Base-by-base conservation (phyloP, 257 asterid genomes). In the Mentha longifolia region DNA sequence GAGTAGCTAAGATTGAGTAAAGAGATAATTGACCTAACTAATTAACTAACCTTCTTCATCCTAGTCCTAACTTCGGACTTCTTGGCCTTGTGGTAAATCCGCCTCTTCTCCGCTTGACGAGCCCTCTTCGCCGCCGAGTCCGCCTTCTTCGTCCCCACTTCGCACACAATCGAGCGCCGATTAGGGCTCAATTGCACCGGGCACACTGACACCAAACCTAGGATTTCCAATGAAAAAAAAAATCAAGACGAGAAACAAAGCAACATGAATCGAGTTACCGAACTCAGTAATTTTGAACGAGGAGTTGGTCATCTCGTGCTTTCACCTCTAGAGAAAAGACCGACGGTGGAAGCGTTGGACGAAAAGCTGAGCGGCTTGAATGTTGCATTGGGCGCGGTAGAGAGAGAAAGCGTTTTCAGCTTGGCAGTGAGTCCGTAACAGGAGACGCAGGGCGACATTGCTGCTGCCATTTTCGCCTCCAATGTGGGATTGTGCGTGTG, bases 101-200 rank as follows among this genome's bases (percentile, higher is more conserved):
- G 80, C 80, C 97, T 89, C 89, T 95, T 95, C 90, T 95, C 98
- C 8, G 98, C 84, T 72, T 91, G 99, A 3, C 98, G 96, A 72
- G 95, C 97, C 81, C 99, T 88, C 84, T 95, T 95, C 16, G 97
- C 98, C 7, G 99, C 98, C 30, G 97, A 89, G 75, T 95, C 99
- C 2, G 97, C 80, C 82, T 88, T 95, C 85, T 89, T 91, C 19
- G 91, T 85, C 71, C 77, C 90, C 46, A 84, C 96, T 35, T 90
- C 99, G 77, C 99, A 90, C 1, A 91, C 89, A 68, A 93, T 76
- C 1, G 88, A 84, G 19, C 70, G 84, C 70, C 95, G 84, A 50
- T 65, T 68, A 5, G 83, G 76, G 68, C 65, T 68, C 81, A 70
- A 51, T 71, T 81, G 79, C 78, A 83, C 79, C 4, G 92, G 90